Evolutionary conservation across 1,284 basidiomycete species (phyloP).

Genomic region (Fistulinella cinereoalba): DNA sequence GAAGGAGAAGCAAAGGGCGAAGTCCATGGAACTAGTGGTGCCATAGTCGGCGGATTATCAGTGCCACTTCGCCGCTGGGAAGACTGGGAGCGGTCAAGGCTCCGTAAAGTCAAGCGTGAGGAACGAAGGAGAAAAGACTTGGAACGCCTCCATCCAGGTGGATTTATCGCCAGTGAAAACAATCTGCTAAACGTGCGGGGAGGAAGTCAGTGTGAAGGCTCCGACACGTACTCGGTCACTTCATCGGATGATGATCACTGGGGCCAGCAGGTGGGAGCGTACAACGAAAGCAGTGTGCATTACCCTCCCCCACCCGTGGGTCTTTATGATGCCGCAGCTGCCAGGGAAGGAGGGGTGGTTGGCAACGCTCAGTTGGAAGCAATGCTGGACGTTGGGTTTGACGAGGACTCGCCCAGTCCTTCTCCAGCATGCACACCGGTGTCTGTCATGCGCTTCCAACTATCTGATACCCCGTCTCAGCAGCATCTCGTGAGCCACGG

Average conservation of each 20-base stretch:
- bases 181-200: slow-evolving; percentile 55
- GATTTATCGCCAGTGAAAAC: slow-evolving; percentile 61
- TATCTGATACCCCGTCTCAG: slow-evolving; percentile 51
- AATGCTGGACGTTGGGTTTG: slow-evolving; percentile 87
- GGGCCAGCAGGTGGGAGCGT: slow-evolving; percentile 82
- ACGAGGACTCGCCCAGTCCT: slow-evolving; percentile 43
- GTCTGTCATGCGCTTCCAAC: slow-evolving; percentile 52
- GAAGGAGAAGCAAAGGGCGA: slow-evolving; percentile 82
- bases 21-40: slow-evolving; percentile 71
- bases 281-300: slow-evolving; percentile 79
- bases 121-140: slow-evolving; percentile 81
- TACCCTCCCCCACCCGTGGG: slow-evolving; percentile 84
- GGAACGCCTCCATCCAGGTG: slow-evolving; percentile 68
- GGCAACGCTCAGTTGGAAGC: slow-evolving; percentile 79
- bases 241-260: slow-evolving; percentile 94
- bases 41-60: slow-evolving; percentile 53
- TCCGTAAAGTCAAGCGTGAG: slow-evolving; percentile 89
- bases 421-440: slow-evolving; percentile 38
- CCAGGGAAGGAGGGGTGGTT: slow-evolving; percentile 52
- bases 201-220: slow-evolving; percentile 69
- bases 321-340: slow-evolving; percentile 46
- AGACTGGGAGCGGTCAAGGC: slow-evolving; percentile 97
- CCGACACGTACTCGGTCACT: slow-evolving; percentile 72
- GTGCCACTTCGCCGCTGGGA: slow-evolving; percentile 96
- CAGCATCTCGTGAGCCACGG: slow-evolving; percentile 51